A percentile compares a stretch with the other conserved stretches of the same genome.
Conservation (phyloP, 345 rosid species). For the Raphanus sativus region DNA sequence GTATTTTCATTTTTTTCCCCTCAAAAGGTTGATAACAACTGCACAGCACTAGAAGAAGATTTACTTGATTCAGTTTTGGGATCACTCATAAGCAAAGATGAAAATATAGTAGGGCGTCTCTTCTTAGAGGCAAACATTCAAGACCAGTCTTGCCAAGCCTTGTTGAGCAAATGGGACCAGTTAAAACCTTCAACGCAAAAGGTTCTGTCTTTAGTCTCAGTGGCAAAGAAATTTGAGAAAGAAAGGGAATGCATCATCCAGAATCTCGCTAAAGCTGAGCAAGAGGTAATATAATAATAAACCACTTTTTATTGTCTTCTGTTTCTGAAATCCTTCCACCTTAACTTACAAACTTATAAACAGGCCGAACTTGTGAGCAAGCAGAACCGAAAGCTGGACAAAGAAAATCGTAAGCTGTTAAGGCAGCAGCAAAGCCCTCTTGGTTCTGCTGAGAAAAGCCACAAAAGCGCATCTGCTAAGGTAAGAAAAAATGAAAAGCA, state of each 20-base stretch:
- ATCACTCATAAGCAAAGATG: constrained; percentile 36
- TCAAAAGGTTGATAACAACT: constrained; percentile 20
- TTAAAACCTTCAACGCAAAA: constrained; percentile 37
- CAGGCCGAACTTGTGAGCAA: constrained; percentile 40
- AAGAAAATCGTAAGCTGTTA: constrained; percentile 36
- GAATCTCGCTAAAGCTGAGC: constrained; percentile 37
- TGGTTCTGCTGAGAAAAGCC: constrained; percentile 16
- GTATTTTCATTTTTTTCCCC: neutral
- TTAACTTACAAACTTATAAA: neutral
- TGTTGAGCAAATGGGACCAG: constrained; percentile 36
- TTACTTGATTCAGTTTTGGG: constrained; percentile 38
- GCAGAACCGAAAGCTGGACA: constrained; percentile 35
- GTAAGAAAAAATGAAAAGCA: constrained; percentile 7
- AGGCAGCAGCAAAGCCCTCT: constrained; percentile 29
- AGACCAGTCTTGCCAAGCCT: constrained; percentile 26
- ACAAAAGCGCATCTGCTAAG: constrained; percentile 24
- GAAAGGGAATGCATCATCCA: constrained; percentile 37
- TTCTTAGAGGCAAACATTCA: constrained; percentile 35
- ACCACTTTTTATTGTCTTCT: neutral
- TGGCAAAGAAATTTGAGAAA: constrained; percentile 23
- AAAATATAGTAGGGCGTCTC: constrained; percentile 28
- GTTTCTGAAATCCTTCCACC: neutral
- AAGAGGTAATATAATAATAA: constrained; percentile 23
- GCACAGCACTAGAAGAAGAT: constrained; percentile 32
- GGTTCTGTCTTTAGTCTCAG: constrained; percentile 24